Base-by-base conservation (phyloP, 129 eudicot genomes). In the Pseudognaphalium luteoalbum region DNA sequence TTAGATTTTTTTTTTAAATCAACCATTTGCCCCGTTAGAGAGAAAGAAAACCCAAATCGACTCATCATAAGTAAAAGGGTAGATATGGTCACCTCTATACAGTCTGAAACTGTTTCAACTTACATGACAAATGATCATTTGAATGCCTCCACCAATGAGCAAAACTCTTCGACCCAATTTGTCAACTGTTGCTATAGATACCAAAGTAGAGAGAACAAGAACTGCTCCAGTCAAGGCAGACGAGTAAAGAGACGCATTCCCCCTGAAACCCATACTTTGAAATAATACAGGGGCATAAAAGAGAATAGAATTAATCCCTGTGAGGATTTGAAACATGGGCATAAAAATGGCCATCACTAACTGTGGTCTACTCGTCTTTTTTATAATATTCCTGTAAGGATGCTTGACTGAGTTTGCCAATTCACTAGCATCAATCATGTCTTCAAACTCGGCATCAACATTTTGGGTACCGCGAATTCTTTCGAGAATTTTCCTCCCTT, bases 191-290 rank as follows among this genome's bases (percentile, higher is more conserved):
- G 88, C 92, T 29, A 93, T 90, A 22, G 98, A 93, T 4, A 93
- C 78, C 62, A 86, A 10, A 10, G 96, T 90, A 37, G 96, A 88
- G 15, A 81, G 80, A 52, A 81, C 86, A 67, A 88, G 90, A 73
- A 93, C 96, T 8, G 95, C 92, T 7, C 98, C 96, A 5, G 96
- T 90, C 76, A 93, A 56, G 15, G 91, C 95, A 30, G 98, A 90
- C 0, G 98, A 84, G 54, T 86, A 83, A 8, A 93, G 87, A 11
- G 96, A 83, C 33, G 98, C 96, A 19, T 86, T 88, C 70, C 88
- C 85, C 19, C 68, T 82, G 42, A 93, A 90, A 16, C 96, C 96
- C 90, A 90, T 88, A 63, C 85, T 86, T 76, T 88, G 89, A 66
- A 93, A 93, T 64, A 93, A 67, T 14, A 93, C 89, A 0, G 96